phyloP scores from a whole-genome alignment of 345 rosid species.

The Eucalyptus globulus region DNA sequence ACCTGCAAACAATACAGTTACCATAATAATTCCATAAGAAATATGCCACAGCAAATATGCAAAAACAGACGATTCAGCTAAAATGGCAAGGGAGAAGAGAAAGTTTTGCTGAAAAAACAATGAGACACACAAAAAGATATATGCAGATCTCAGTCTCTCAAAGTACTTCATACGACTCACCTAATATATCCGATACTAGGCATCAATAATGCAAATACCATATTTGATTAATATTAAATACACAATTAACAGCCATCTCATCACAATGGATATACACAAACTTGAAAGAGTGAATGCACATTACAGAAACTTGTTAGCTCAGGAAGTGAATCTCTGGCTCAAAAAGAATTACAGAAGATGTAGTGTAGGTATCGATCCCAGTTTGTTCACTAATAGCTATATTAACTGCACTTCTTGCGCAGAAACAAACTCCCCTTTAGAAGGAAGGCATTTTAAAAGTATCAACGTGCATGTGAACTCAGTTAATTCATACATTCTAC shows the following conservation, averaged over 20 bases:
- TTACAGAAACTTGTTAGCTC: neutral
- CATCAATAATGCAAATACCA: neutral
- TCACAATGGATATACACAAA: neutral
- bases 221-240: neutral
- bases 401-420: neutral
- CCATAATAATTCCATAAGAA: neutral
- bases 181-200: neutral
- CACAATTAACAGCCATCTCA: neutral
- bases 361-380: neutral
- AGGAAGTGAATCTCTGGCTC: neutral
- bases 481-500: neutral
- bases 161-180: neutral
- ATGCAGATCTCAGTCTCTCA: neutral
- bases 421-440: neutral
- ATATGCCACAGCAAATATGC: neutral
- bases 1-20: constrained; percentile 32
- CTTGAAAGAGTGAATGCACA: neutral
- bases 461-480: neutral
- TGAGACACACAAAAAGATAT: neutral
- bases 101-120: neutral
- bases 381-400: neutral
- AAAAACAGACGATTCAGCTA: neutral
- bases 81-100: neutral
- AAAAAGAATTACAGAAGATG: neutral
- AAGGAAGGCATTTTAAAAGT: neutral